These are phyloP conservation scores for Aspergillus sparsus DNA, from an alignment of 495 filamentous ascomycete species.

Conservation along the genomic window DNA sequence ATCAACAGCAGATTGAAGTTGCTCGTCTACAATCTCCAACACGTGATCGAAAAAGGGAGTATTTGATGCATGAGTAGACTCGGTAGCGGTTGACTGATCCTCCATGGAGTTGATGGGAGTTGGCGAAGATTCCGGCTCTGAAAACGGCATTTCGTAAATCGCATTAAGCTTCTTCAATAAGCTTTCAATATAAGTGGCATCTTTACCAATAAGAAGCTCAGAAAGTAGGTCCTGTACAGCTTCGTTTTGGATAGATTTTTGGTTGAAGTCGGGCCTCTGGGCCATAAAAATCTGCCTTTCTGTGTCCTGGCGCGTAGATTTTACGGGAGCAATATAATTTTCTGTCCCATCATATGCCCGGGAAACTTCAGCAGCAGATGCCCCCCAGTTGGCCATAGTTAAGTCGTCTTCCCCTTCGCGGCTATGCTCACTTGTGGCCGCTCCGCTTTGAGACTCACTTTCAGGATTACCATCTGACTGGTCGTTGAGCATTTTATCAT, in stretches of 20 bases:
- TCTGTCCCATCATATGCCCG: slow-evolving; percentile 50
- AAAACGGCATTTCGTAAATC: slow-evolving; percentile 62
- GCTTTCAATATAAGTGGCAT: slow-evolving; percentile 80
- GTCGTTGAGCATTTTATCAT: background rate
- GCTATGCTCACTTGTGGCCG: background rate
- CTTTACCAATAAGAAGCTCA: slow-evolving; percentile 74
- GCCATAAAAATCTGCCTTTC: too few relatives aligned
- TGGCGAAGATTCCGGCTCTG: slow-evolving; percentile 43
- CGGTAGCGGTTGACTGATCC: slow-evolving; percentile 8
- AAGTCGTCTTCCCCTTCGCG: background rate
- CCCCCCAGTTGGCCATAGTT: slow-evolving; percentile 41
- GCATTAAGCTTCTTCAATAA: slow-evolving; percentile 69
- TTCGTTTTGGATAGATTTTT: slow-evolving; percentile 36
- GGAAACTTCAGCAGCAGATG: slow-evolving; percentile 57
- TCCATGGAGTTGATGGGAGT: slow-evolving; percentile 29
- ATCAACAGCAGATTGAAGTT: background rate
- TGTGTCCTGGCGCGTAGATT: slow-evolving; percentile 33
- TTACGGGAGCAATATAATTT: slow-evolving; percentile 53
- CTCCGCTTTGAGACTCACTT: background rate
- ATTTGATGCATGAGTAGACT: slow-evolving; percentile 9
- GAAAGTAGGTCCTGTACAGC: slow-evolving; percentile 72
- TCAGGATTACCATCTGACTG: background rate
- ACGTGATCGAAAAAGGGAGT: background rate
- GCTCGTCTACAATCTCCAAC: background rate
- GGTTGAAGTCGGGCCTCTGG: slow-evolving; percentile 4